phyloP scores from a whole-genome alignment of 768 basidiomycete genomes.

The Russula dissimulans region DNA sequence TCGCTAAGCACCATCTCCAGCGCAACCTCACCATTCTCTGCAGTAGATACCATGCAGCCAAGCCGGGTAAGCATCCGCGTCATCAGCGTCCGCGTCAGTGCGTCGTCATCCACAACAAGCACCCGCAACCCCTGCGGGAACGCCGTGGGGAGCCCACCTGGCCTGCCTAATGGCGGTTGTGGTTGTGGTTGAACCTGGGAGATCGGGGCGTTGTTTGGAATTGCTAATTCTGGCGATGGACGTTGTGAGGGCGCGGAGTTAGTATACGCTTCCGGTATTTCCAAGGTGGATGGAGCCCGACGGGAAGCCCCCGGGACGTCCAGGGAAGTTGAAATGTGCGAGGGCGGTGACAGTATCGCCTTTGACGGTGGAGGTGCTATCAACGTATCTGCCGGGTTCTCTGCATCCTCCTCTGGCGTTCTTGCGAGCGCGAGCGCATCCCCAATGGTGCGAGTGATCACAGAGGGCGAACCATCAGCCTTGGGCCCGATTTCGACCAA shows the following conservation, averaged over 20 bases:
- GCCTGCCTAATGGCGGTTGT: slow-evolving; percentile 1
- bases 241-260: not conserved
- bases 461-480: slow-evolving; percentile 28
- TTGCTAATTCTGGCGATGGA: not conserved
- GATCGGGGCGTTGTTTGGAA: not conserved
- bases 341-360: not conserved
- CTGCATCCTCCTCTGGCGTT: slow-evolving; percentile 1
- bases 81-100: slow-evolving; percentile 74
- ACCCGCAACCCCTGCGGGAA: slow-evolving; percentile 51
- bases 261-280: not conserved
- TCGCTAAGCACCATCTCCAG: slow-evolving; percentile 57
- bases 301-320: not conserved
- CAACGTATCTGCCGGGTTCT: slow-evolving; percentile 4
- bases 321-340: not conserved
- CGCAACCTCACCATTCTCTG: slow-evolving; percentile 77
- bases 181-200: not conserved
- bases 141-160: slow-evolving; percentile 1
- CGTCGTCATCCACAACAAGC: slow-evolving; percentile 79
- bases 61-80: slow-evolving; percentile 65
- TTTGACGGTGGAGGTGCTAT: not conserved
- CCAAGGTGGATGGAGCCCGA: not conserved
- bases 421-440: slow-evolving; percentile 19
- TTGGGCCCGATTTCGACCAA: slow-evolving; percentile 47
- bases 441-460: slow-evolving; percentile 36
- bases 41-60: slow-evolving; percentile 68